phyloP scores from a whole-genome alignment of 495 filamentous ascomycete genomes.

The Chlorociboria aeruginascens region DNA sequence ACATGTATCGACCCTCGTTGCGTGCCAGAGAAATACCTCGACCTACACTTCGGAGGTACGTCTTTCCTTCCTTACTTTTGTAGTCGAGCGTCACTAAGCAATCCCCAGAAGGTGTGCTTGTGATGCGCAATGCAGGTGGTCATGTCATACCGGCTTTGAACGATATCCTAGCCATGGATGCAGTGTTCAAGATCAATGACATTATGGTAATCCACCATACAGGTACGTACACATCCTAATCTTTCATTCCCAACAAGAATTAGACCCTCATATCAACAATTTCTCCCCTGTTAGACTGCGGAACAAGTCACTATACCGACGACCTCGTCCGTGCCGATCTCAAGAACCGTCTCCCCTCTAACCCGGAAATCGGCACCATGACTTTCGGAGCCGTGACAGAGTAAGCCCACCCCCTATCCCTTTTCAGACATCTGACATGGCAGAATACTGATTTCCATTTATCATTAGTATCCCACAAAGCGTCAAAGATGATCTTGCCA shows the following conservation, averaged over 20 bases:
- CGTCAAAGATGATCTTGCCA: constrained; percentile 13
- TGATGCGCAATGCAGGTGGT: constrained; percentile 18
- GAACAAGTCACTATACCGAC: constrained; percentile 3
- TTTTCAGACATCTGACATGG: not conserved
- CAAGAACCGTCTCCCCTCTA: constrained; percentile 2
- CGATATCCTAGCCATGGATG: constrained; percentile 17
- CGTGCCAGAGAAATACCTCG: constrained; percentile 17
- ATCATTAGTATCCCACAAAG: constrained; percentile 9
- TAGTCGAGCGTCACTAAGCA: not conserved
- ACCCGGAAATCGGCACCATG: constrained; percentile 1
- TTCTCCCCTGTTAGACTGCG: constrained; percentile 1
- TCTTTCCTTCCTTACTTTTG: not conserved
- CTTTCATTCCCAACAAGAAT: too few species aligned
- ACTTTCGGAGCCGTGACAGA: not conserved
- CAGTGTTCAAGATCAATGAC: constrained; percentile 11
- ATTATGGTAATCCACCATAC: constrained; percentile 20
- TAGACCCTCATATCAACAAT: not conserved
- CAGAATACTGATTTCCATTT: not conserved
- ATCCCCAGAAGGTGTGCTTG: constrained; percentile 8
- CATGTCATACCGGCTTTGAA: constrained; percentile 13
- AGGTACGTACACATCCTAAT: not conserved
- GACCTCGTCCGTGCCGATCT: not conserved
- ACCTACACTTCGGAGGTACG: constrained; percentile 11
- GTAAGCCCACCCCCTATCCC: not conserved
- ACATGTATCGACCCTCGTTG: constrained; percentile 19